Conservation (phyloP, 2,329 filamentous ascomycete species). For the Stromatinia cepivora region DNA sequence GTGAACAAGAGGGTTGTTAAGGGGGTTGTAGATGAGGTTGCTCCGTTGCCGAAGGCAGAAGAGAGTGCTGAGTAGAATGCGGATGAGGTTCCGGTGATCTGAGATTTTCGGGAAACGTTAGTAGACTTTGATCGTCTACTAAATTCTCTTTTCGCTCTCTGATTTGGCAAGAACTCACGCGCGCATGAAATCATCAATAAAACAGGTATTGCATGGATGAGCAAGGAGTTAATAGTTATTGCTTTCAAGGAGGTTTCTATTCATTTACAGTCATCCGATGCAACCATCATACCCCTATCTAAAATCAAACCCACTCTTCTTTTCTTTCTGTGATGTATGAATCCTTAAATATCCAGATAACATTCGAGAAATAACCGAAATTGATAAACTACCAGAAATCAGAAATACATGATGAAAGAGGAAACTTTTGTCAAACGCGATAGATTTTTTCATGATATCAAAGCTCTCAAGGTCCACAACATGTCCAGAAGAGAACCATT, state of each 20-base stretch:
- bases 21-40: conserved; percentile 32
- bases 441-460: neutral
- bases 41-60: conserved; percentile 20
- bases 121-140: conserved; percentile 26
- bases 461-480: neutral
- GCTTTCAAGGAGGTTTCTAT: neutral
- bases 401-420: neutral
- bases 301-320: neutral
- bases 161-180: neutral
- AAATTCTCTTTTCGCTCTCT: neutral
- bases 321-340: neutral
- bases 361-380: neutral
- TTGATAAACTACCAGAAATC: neutral
- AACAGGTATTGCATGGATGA: neutral
- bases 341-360: conserved; percentile 13
- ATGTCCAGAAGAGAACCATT: conserved; percentile 7
- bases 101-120: conserved; percentile 6
- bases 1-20: conserved; percentile 44
- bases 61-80: conserved; percentile 21
- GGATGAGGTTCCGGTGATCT: conserved; percentile 20
- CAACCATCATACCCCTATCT: neutral
- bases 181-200: neutral
- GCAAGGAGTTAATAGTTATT: neutral
- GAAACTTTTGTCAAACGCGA: neutral
- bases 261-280: neutral